Evolutionary conservation across 2,329 filamentous ascomycete genomes (phyloP).

Genomic region (Claviceps digitariae): DNA sequence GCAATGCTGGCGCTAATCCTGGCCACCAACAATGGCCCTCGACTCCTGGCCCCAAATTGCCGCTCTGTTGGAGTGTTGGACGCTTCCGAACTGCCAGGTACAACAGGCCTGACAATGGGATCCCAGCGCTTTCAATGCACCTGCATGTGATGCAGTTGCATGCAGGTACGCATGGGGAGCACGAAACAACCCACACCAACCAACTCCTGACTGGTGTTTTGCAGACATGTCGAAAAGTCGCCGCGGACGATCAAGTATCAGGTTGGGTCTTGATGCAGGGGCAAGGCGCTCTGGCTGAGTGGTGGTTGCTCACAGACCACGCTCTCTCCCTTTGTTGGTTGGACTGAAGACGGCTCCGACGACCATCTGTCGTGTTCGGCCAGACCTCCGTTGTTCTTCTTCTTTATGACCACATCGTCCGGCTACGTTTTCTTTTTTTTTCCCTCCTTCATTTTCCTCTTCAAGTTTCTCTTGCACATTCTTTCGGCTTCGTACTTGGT

Average conservation of each 20-base stretch:
- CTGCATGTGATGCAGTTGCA: background rate
- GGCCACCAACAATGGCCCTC: background rate
- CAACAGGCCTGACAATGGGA: background rate
- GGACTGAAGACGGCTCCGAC: background rate
- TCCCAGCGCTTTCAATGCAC: background rate
- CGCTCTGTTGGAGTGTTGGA: background rate
- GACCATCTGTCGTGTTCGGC: background rate
- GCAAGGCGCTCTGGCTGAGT: background rate
- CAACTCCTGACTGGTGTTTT: background rate
- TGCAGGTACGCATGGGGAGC: background rate
- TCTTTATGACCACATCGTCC: background rate
- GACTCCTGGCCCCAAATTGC: background rate
- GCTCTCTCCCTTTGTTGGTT: background rate
- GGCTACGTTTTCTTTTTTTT: slow-evolving; percentile 7
- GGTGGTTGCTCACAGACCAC: background rate
- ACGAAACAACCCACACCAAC: background rate
- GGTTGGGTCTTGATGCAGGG: slow-evolving; percentile 1
- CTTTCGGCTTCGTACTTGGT: slow-evolving; percentile 3
- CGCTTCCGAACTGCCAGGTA: background rate
- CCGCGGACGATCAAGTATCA: background rate
- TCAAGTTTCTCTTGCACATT: background rate
- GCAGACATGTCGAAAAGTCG: background rate
- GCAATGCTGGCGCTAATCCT: background rate
- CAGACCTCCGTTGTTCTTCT: slow-evolving; percentile 5
- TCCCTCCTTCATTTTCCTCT: slow-evolving; percentile 8